Evolutionary conservation across 331 rosid genomes (phyloP).

Genomic region (Rhamnella rubrinervis): DNA sequence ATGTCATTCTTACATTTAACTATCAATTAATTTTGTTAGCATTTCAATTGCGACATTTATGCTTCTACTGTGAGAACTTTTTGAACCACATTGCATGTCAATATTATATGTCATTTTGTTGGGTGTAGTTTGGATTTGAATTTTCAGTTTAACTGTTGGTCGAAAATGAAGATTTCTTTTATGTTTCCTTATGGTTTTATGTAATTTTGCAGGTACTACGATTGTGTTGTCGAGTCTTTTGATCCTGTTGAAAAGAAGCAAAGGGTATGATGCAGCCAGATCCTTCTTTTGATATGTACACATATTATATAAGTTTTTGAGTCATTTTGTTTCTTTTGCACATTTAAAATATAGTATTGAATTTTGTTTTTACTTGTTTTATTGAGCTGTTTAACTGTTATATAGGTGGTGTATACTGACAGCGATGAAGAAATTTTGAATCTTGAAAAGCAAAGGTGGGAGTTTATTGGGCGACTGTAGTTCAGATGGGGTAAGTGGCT

Average conservation of each 20-base stretch:
- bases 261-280: conserved; percentile 74
- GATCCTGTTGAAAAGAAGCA: conserved; percentile 67
- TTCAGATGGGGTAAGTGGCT: conserved; percentile 57
- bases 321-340: not conserved
- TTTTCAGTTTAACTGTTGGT: not conserved
- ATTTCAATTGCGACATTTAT: no score
- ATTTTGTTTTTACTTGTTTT: not conserved
- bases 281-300: not conserved
- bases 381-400: conserved; percentile 9
- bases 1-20: no score
- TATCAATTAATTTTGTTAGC: no score
- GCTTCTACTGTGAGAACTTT: no score
- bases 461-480: conserved; percentile 37
- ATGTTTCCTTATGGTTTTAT: conserved; percentile 11
- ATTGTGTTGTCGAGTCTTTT: conserved; percentile 63
- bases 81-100: no score
- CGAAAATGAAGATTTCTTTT: not conserved
- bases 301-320: not conserved
- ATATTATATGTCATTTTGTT: no score
- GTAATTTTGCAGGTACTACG: conserved; percentile 66
- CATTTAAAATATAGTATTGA: not conserved
- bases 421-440: conserved; percentile 69
- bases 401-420: conserved; percentile 69
- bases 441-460: conserved; percentile 62
- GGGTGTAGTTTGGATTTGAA: not conserved